Evolutionary conservation across 139 green algal genomes (phyloP), one percentile per base, ranked within the genome.

Genomic region (Desmodesmus armatus): DNA sequence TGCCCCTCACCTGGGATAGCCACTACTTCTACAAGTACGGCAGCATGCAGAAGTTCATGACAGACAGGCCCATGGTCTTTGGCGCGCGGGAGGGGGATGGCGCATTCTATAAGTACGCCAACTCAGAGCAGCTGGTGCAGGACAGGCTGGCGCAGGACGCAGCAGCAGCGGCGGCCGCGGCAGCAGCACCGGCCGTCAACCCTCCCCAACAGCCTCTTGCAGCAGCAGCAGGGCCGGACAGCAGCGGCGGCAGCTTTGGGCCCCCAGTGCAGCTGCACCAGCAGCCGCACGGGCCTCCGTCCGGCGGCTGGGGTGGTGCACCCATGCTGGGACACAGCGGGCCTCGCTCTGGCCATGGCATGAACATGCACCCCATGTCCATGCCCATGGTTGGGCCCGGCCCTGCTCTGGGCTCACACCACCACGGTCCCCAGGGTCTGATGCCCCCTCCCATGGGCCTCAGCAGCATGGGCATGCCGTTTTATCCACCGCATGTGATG

Each of bases 201-300:
- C 55, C 17, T n/a, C 60, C 17, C n/a, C 60, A 39, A 29, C 60
- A 69, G 60, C n/a, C n/a, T n/a, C n/a, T 39, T 69, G 60, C 60
- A 69, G 60, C 60, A n/a, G n/a, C n/a, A n/a, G n/a, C n/a, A n/a
- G n/a, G 19, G 17, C 60, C 60, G 37, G 60, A 69, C n/a, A 69
- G 60, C 58, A 7, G 58, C 58, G 33, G 58, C 58, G 33, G 58
- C 60, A 29, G 60, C n/a, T 69, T 39, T 27, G 17, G 17, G n/a
- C 60, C 60, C 27, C n/a, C 35, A 9, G n/a, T 39, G 60, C 60
- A 69, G 60, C 60, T 39, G 60, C 60, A 65, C 25, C 55, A 65
- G 55, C 55, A 7, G 5, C 53, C 53, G 5, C 53, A 63, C 19
- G 19, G 33, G 58, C 25, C 37, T n/a, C n/a, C n/a, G n/a, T n/a